These are phyloP conservation scores for Nemania bipapillata DNA, from an alignment of 2,329 filamentous ascomycete genomes.

Conservation along the genomic window DNA sequence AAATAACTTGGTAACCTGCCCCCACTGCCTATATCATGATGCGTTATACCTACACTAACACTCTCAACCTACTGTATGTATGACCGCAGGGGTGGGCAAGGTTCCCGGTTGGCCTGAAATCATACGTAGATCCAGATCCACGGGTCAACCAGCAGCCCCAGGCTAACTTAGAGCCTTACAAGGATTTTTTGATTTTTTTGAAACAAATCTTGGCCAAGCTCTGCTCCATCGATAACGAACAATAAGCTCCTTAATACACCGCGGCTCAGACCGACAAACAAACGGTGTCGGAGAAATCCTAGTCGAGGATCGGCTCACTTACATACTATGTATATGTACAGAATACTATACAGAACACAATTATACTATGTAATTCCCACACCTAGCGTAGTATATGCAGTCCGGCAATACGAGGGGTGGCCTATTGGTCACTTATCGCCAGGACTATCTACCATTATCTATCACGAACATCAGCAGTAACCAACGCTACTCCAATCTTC, in stretches of 20 bases:
- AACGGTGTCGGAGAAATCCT: not conserved
- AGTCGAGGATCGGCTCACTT: slow-evolving; percentile 8
- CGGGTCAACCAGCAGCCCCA: slow-evolving; percentile 18
- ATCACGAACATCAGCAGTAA: slow-evolving; percentile 8
- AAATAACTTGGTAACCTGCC: not conserved
- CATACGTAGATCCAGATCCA: slow-evolving; percentile 25
- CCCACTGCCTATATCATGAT: not conserved
- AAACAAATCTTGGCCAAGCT: not conserved
- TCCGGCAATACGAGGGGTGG: slow-evolving; percentile 12
- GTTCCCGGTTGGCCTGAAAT: slow-evolving; percentile 10
- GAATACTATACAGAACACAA: no score
- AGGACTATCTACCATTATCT: slow-evolving; percentile 7
- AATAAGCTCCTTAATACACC: not conserved
- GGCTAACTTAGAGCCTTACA: slow-evolving; percentile 7
- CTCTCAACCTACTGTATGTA: no score
- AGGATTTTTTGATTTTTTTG: not conserved
- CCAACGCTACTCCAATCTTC: not conserved
- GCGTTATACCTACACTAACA: slow-evolving; percentile 12
- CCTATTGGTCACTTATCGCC: slow-evolving; percentile 5
- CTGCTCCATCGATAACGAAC: slow-evolving; percentile 10
- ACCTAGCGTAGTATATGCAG: slow-evolving; percentile 18
- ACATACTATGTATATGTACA: not conserved
- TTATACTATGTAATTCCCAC: slow-evolving; percentile 1
- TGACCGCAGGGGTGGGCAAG: slow-evolving; percentile 8
- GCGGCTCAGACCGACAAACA: slow-evolving; percentile 1